phyloP scores from a whole-genome alignment of 2,329 filamentous ascomycete species.

The Dothideomycetes sp. region DNA sequence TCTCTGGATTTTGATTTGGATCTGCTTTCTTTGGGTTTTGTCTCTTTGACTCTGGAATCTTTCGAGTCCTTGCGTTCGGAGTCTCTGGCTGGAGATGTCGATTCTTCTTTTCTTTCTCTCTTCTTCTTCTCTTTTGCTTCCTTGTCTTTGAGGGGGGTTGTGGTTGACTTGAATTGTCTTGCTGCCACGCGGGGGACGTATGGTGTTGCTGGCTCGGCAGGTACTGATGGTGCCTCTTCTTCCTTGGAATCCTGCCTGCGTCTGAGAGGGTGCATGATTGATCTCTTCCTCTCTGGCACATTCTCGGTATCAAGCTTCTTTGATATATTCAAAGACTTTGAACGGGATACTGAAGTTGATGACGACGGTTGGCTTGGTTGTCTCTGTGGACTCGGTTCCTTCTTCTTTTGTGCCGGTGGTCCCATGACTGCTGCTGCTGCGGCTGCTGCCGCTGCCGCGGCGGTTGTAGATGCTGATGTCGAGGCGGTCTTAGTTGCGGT shows the following conservation, averaged over 20 bases:
- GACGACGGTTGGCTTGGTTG: too few species aligned
- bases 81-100: not conserved
- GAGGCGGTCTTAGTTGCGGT: not conserved
- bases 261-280: conserved; percentile 5
- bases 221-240: not conserved
- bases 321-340: not conserved
- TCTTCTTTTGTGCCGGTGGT: not conserved
- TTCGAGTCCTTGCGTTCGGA: not conserved
- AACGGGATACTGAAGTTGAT: too few species aligned
- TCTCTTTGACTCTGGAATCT: not conserved
- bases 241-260: conserved; percentile 5
- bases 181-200: conserved; percentile 11
- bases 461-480: not conserved
- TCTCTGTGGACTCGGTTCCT: not conserved
- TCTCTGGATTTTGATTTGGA: not conserved
- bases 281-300: conserved; percentile 6
- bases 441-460: not conserved
- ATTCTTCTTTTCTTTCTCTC: not conserved
- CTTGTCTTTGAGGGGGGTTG: conserved; percentile 2
- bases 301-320: not conserved
- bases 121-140: not conserved
- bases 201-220: not conserved
- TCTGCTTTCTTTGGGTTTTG: not conserved
- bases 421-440: not conserved
- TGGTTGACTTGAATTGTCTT: conserved; percentile 9